Conservation (phyloP, 1,284 basidiomycete species). For the Ceratobasidium sp. region DNA sequence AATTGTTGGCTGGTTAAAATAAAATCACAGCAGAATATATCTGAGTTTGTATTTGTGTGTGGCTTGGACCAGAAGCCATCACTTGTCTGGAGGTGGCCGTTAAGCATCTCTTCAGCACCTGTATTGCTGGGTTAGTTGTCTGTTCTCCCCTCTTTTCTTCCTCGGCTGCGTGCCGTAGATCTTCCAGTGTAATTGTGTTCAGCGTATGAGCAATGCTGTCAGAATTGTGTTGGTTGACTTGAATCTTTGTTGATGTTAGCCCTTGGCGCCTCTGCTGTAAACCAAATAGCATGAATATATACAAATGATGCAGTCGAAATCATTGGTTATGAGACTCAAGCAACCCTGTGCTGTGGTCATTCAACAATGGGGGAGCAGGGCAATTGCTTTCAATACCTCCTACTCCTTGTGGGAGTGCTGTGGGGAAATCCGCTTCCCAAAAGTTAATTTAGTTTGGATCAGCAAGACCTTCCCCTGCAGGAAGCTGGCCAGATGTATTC, state of each 20-base stretch:
- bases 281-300: slow-evolving; percentile 58
- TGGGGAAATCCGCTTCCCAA: slow-evolving; percentile 57
- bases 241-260: slow-evolving; percentile 44
- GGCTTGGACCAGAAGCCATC: slow-evolving; percentile 51
- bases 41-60: slow-evolving; percentile 50
- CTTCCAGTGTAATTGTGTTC: slow-evolving; percentile 23
- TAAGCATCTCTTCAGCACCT: slow-evolving; percentile 39
- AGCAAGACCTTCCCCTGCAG: not conserved
- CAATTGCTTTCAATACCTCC: slow-evolving; percentile 58
- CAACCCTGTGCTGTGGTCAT: slow-evolving; percentile 58
- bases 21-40: slow-evolving; percentile 52
- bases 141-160: slow-evolving; percentile 43
- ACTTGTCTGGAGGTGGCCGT: slow-evolving; percentile 44
- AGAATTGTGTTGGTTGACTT: slow-evolving; percentile 47
- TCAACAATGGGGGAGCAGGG: slow-evolving; percentile 52
- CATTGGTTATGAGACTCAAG: slow-evolving; percentile 57
- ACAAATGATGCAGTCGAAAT: slow-evolving; percentile 56
- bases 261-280: slow-evolving; percentile 53
- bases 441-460: slow-evolving; percentile 42
- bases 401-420: slow-evolving; percentile 60
- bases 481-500: slow-evolving; percentile 20
- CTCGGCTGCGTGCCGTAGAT: slow-evolving; percentile 47
- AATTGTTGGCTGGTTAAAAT: slow-evolving; percentile 48
- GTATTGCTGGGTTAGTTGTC: slow-evolving; percentile 29
- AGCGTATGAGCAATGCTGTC: slow-evolving; percentile 3